Evolutionary conservation across 1,284 basidiomycete genomes (phyloP).

Genomic region (Mycosarcoma mackinlayi): DNA sequence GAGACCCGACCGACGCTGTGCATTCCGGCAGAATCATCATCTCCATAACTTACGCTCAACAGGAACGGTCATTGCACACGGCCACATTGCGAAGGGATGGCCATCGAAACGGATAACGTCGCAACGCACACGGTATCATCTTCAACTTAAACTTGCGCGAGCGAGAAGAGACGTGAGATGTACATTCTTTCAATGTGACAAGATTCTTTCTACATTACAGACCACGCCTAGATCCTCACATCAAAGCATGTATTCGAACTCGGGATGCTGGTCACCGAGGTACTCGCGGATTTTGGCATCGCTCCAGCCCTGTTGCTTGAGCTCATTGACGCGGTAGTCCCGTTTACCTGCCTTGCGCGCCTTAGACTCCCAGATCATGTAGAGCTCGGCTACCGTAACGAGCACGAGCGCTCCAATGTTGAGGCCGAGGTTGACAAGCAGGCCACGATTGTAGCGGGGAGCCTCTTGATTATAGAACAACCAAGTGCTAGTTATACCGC

Average conservation of each 20-base stretch:
- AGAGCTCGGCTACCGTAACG: conserved; percentile 47
- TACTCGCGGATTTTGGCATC: conserved; percentile 53
- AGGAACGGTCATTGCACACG: too few relatives aligned
- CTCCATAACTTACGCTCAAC: too few relatives aligned
- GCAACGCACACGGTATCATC: too few relatives aligned
- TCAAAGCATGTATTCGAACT: conserved; percentile 51
- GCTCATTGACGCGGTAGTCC: conserved; percentile 45
- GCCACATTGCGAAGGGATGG: too few relatives aligned
- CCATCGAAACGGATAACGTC: too few relatives aligned
- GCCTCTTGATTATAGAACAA: conserved; percentile 52
- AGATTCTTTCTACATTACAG: neutral
- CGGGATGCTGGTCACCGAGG: conserved; percentile 61
- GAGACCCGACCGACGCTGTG: too few relatives aligned
- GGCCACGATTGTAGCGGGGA: conserved; percentile 47
- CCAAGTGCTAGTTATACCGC: conserved; percentile 57
- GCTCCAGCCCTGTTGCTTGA: conserved; percentile 43
- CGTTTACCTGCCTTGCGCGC: conserved; percentile 49
- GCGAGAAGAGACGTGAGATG: too few relatives aligned
- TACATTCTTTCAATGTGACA: too few relatives aligned
- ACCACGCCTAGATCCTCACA: neutral
- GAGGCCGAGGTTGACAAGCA: conserved; percentile 55
- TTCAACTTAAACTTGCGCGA: too few relatives aligned
- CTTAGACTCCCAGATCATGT: conserved; percentile 51
- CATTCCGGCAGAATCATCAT: too few relatives aligned
- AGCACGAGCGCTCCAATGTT: conserved; percentile 34